phyloP scores from a whole-genome alignment of 2,329 filamentous ascomycete species.

The Sporothrix luriei region DNA sequence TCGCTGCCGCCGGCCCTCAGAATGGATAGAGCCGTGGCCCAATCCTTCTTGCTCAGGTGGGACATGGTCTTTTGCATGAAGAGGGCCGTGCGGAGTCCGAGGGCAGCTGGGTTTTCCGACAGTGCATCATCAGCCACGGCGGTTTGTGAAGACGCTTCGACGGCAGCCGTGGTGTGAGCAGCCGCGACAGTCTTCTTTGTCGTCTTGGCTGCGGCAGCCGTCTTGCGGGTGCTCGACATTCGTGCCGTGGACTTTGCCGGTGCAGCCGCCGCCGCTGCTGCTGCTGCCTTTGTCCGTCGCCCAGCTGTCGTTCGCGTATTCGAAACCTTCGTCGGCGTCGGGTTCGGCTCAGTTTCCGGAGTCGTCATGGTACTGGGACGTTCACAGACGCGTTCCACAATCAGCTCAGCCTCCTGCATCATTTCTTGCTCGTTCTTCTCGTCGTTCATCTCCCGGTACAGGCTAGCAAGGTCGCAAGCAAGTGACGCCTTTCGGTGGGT shows the following conservation, averaged over 20 bases:
- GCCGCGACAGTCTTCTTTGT: constrained; percentile 19
- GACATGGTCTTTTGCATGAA: constrained; percentile 50
- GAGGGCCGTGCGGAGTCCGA: constrained; percentile 46
- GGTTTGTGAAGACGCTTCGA: background rate
- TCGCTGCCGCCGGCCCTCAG: constrained; percentile 47
- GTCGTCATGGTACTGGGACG: background rate
- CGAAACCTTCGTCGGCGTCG: background rate
- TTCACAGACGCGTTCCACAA: constrained; percentile 23
- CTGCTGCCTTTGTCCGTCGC: constrained; percentile 38
- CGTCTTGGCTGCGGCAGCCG: constrained; percentile 37
- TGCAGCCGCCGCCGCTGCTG: constrained; percentile 28
- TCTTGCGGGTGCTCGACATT: constrained; percentile 38
- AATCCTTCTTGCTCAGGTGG: constrained; percentile 56
- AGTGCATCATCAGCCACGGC: background rate
- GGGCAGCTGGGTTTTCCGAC: constrained; percentile 37
- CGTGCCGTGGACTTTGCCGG: constrained; percentile 40
- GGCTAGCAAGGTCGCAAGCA: constrained; percentile 58
- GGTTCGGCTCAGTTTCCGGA: background rate
- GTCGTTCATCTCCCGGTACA: constrained; percentile 56
- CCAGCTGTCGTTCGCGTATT: background rate
- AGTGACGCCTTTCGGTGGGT: constrained; percentile 52
- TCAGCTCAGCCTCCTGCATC: constrained; percentile 54
- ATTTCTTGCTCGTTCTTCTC: constrained; percentile 49
- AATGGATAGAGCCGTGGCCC: constrained; percentile 58
- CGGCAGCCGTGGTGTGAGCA: background rate